Percentiles rank a stretch among this genome's conserved stretches.
These are phyloP conservation scores for Trichosporon inkin DNA, from an alignment of 1,284 basidiomycete genomes.

Conservation along the genomic window DNA sequence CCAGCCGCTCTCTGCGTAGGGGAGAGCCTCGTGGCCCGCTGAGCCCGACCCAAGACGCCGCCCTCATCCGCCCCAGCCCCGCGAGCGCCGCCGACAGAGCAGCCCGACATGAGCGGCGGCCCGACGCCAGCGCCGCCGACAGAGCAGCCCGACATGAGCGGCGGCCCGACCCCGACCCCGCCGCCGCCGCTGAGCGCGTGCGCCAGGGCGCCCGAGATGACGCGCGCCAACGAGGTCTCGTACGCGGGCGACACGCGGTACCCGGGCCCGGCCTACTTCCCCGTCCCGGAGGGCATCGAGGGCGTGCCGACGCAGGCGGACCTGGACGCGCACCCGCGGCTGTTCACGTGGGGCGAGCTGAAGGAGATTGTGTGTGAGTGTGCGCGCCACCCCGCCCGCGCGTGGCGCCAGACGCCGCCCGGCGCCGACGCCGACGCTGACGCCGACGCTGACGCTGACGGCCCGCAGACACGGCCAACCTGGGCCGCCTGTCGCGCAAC, in stretches of 20 bases:
- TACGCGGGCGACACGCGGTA: conserved; percentile 34
- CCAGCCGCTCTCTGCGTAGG: too few species aligned
- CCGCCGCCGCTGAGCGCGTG: not conserved
- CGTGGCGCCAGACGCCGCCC: too few species aligned
- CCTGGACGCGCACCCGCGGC: conserved; percentile 42
- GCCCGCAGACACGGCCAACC: conserved; percentile 26
- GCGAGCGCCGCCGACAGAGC: too few species aligned
- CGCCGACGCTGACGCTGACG: not conserved
- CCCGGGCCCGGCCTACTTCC: conserved; percentile 35
- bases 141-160: too few species aligned
- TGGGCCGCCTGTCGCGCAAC: conserved; percentile 41
- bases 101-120: too few species aligned
- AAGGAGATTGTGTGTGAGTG: conserved; percentile 42
- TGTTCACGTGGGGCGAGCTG: conserved; percentile 49
- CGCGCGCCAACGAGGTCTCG: conserved; percentile 7
- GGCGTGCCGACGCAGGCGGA: conserved; percentile 45
- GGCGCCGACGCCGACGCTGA: not conserved
- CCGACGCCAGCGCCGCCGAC: too few species aligned
- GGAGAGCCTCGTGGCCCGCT: too few species aligned
- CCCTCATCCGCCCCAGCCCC: too few species aligned
- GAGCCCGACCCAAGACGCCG: too few species aligned
- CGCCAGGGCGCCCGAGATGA: not conserved
- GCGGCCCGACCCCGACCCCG: too few species aligned
- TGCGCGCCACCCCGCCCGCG: too few species aligned
- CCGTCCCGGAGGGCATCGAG: conserved; percentile 29